These are phyloP conservation scores for Aspergillus campestris DNA, from an alignment of 495 filamentous ascomycete genomes.

Conservation along the genomic window DNA sequence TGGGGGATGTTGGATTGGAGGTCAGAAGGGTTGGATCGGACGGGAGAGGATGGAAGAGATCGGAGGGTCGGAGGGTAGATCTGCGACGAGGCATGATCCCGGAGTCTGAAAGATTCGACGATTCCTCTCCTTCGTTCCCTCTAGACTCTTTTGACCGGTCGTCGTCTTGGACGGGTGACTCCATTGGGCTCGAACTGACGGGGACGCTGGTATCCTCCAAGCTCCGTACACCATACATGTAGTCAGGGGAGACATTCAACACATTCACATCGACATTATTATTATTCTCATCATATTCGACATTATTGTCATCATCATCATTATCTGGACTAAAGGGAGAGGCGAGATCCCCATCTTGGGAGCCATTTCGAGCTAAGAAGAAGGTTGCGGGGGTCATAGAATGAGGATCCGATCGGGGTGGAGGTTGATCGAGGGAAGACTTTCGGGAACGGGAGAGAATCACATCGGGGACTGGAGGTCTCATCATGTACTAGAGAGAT, in stretches of 20 bases:
- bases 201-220: conserved; percentile 46
- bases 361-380: conserved; percentile 32
- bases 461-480: conserved; percentile 31
- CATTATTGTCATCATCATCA: too few relatives aligned
- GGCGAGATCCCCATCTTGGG: conserved; percentile 21
- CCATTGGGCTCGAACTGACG: conserved; percentile 5
- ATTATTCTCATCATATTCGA: too few relatives aligned
- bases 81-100: conserved; percentile 14
- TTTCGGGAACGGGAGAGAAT: conserved; percentile 23
- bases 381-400: conserved; percentile 36
- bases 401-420: conserved; percentile 35
- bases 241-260: conserved; percentile 23
- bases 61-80: conserved; percentile 29
- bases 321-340: conserved; percentile 1
- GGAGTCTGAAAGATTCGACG: conserved; percentile 21
- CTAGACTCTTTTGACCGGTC: conserved; percentile 1
- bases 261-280: conserved; percentile 4
- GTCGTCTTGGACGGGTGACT: not conserved
- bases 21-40: conserved; percentile 18
- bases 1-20: conserved; percentile 23
- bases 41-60: conserved; percentile 7
- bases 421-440: conserved; percentile 18
- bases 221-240: conserved; percentile 56
- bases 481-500: conserved; percentile 22
- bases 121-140: conserved; percentile 25